phyloP scores from a whole-genome alignment of 2,329 filamentous ascomycete species.

The Teratosphaeria gauchensis region DNA sequence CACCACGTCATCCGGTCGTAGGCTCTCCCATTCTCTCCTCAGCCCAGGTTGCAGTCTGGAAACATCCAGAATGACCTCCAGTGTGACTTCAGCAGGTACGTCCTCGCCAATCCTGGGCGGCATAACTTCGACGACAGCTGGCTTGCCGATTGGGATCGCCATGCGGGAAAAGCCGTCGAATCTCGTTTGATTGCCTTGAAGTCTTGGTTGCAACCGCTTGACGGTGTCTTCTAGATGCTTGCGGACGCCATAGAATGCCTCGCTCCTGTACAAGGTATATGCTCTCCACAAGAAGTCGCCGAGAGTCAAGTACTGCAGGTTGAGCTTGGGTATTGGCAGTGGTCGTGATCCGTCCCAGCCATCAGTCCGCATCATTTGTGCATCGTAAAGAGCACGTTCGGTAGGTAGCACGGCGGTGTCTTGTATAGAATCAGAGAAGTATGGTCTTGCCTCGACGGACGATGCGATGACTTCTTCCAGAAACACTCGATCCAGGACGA shows the following conservation, averaged over 20 bases:
- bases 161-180: slow-evolving; percentile 86
- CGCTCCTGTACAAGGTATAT: slow-evolving; percentile 76
- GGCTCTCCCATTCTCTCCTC: slow-evolving; percentile 78
- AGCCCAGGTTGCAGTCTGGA: slow-evolving; percentile 66
- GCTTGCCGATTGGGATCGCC: slow-evolving; percentile 78
- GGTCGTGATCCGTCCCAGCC: slow-evolving; percentile 78
- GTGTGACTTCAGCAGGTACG: slow-evolving; percentile 73
- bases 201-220: slow-evolving; percentile 65
- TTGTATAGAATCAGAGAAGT: slow-evolving; percentile 69
- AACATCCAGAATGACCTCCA: slow-evolving; percentile 78
- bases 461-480: slow-evolving; percentile 64
- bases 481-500: slow-evolving; percentile 55
- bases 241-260: slow-evolving; percentile 87
- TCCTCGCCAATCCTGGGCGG: slow-evolving; percentile 75
- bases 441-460: slow-evolving; percentile 64
- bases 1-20: slow-evolving; percentile 79
- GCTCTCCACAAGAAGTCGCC: slow-evolving; percentile 97
- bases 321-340: slow-evolving; percentile 85
- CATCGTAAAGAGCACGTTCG: slow-evolving; percentile 71
- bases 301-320: slow-evolving; percentile 87
- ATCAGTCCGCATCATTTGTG: slow-evolving; percentile 68
- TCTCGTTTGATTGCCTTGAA: slow-evolving; percentile 51
- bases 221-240: slow-evolving; percentile 80
- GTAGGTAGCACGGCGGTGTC: slow-evolving; percentile 72
- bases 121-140: slow-evolving; percentile 76